phyloP scores from a whole-genome alignment of 345 rosid genomes.

The Anastatica hierochuntica region DNA sequence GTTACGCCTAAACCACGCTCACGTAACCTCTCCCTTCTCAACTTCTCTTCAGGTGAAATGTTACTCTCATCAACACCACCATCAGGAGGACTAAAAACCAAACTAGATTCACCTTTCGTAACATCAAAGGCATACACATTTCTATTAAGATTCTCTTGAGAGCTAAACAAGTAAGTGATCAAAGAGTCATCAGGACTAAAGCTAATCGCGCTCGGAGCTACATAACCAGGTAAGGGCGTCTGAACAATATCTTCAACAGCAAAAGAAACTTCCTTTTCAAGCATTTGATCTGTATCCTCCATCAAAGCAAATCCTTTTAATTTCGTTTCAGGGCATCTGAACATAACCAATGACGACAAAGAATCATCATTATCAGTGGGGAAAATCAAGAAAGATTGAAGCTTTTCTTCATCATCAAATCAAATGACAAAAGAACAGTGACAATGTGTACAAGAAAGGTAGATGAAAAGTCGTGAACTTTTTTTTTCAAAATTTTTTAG shows the following conservation, averaged over 20 bases:
- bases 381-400: no score
- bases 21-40: conserved; percentile 85
- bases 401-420: no score
- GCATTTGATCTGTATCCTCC: no score
- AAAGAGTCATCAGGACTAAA: conserved; percentile 82
- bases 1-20: conserved; percentile 96
- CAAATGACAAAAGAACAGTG: no score
- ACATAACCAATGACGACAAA: no score
- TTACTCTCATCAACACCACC: conserved; percentile 91
- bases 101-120: conserved; percentile 43
- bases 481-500: no score
- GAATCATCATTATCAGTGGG: no score
- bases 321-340: no score
- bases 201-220: conserved; percentile 58
- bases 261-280: conserved; percentile 34
- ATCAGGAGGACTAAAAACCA: conserved; percentile 71
- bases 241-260: conserved; percentile 77
- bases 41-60: conserved; percentile 75
- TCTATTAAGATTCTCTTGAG: conserved; percentile 59
- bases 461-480: no score
- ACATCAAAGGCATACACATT: conserved; percentile 61
- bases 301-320: no score
- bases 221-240: conserved; percentile 86
- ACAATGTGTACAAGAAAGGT: no score
- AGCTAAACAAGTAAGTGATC: conserved; percentile 62